Evolutionary conservation across 768 basidiomycete genomes (phyloP).

Genomic region (Suillus variegatus): DNA sequence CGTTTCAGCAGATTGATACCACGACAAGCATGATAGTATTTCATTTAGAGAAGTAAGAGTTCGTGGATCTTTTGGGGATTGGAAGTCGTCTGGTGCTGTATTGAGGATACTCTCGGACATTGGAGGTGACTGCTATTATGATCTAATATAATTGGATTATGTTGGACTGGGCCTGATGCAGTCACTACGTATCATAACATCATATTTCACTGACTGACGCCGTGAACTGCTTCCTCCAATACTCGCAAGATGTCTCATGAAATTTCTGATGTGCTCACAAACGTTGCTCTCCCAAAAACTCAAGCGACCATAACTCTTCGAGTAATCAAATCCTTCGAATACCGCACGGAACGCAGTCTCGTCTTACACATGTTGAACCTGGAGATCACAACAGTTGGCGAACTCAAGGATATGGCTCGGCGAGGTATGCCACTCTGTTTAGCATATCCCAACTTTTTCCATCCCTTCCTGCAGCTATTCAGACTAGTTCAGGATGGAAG

Average conservation of each 20-base stretch:
- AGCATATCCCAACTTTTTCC: slow-evolving; percentile 11
- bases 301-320: slow-evolving; percentile 87
- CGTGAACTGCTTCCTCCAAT: neutral
- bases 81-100: slow-evolving; percentile 1
- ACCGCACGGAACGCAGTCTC: slow-evolving; percentile 84
- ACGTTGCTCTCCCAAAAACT: slow-evolving; percentile 64
- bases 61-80: slow-evolving; percentile 25
- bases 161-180: neutral
- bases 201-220: neutral
- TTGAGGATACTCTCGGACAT: slow-evolving; percentile 14
- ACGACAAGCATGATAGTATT: slow-evolving; percentile 73
- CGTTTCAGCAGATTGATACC: slow-evolving; percentile 75
- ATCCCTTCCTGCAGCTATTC: slow-evolving; percentile 52
- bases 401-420: slow-evolving; percentile 71
- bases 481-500: slow-evolving; percentile 81
- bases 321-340: slow-evolving; percentile 94
- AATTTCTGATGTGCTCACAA: slow-evolving; percentile 54
- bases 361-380: slow-evolving; percentile 84
- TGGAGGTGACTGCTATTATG: neutral
- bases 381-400: slow-evolving; percentile 72
- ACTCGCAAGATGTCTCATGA: slow-evolving; percentile 30
- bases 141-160: neutral
- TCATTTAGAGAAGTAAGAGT: slow-evolving; percentile 64
- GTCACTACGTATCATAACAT: neutral
- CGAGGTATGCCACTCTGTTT: slow-evolving; percentile 49